These are phyloP conservation scores for Termitomyces sp. DNA, from an alignment of 768 basidiomycete genomes.

Conservation along the genomic window DNA sequence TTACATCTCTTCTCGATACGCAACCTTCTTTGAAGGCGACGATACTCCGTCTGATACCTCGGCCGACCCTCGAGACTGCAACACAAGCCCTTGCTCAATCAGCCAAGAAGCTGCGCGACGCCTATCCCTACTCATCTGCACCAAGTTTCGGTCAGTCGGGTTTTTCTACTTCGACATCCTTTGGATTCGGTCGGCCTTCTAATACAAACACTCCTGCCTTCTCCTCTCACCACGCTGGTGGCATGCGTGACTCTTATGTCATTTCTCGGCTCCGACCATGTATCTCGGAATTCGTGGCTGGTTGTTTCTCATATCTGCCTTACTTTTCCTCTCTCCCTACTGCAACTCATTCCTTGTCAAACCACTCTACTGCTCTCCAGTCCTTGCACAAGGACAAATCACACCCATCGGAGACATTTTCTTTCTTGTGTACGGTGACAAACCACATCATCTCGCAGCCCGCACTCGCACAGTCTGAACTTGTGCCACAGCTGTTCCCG, in stretches of 20 bases:
- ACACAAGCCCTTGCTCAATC: conserved; percentile 61
- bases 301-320: conserved; percentile 76
- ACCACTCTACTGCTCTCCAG: conserved; percentile 37
- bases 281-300: conserved; percentile 70
- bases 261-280: conserved; percentile 68
- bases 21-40: conserved; percentile 69
- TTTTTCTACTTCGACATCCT: conserved; percentile 15
- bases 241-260: conserved; percentile 81
- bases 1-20: conserved; percentile 59
- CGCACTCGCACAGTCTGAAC: conserved; percentile 51
- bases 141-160: conserved; percentile 25
- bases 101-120: conserved; percentile 70
- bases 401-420: conserved; percentile 71
- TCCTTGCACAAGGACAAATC: conserved; percentile 56
- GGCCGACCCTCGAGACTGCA: conserved; percentile 76
- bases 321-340: conserved; percentile 66
- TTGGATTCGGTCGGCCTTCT: conserved; percentile 26
- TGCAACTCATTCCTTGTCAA: conserved; percentile 11
- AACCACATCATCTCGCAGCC: conserved; percentile 66
- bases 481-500: conserved; percentile 53
- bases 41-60: conserved; percentile 73
- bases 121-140: conserved; percentile 73
- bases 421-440: conserved; percentile 63
- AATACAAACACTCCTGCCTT: conserved; percentile 19
- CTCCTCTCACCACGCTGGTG: conserved; percentile 27